A percentile compares a stretch with the other conserved stretches of the same genome.
These are phyloP conservation scores for Stereocaulon alpinum DNA, from an alignment of 495 filamentous ascomycete species.

Conservation along the genomic window DNA sequence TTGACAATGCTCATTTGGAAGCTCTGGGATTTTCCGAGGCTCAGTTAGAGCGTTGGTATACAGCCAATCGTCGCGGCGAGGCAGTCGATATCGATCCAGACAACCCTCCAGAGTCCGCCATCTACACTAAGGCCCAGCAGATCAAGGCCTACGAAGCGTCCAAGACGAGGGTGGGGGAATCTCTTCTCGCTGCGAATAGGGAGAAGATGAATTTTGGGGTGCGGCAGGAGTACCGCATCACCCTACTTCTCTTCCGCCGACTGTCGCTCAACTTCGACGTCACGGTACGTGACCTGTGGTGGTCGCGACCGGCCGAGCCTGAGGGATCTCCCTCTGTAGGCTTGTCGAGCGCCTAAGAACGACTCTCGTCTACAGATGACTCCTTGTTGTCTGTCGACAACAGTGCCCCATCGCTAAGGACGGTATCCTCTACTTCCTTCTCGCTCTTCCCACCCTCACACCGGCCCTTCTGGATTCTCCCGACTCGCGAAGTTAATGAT, in stretches of 20 bases:
- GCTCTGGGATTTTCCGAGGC: background rate
- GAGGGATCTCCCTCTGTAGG: no score
- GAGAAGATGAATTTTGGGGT: background rate
- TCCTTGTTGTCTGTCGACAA: no score
- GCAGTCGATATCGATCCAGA: background rate
- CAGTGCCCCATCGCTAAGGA: background rate
- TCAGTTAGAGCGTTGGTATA: background rate
- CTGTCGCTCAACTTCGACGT: background rate
- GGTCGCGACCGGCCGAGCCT: no score
- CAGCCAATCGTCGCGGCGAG: background rate
- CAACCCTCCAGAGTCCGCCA: background rate
- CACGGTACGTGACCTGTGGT: background rate
- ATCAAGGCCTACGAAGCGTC: background rate
- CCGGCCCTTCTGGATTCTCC: background rate
- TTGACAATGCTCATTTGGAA: background rate
- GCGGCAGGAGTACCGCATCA: background rate
- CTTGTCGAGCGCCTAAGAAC: no score
- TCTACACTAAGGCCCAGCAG: background rate
- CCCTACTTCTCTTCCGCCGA: background rate
- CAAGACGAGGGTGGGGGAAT: background rate
- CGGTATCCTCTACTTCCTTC: no score
- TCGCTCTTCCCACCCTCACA: background rate
- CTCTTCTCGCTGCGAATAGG: background rate
- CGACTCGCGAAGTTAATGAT: background rate
- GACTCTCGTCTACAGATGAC: no score